These are phyloP conservation scores for Cordyceps fumosorosea DNA, from an alignment of 2,329 filamentous ascomycete species.

Conservation along the genomic window DNA sequence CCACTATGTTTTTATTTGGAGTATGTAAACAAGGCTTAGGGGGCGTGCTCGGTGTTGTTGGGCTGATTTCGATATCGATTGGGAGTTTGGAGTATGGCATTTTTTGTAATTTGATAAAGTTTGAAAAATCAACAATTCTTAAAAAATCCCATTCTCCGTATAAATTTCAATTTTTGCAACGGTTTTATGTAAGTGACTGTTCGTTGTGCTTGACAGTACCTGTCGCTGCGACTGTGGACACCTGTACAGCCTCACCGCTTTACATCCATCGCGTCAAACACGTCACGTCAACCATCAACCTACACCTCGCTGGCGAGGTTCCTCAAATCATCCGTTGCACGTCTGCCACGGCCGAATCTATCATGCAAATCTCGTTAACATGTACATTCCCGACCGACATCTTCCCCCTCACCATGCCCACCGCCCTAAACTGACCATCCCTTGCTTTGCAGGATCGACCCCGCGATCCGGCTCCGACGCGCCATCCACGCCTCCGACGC, in stretches of 20 bases:
- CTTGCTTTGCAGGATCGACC: constrained; percentile 57
- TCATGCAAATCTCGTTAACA: background rate
- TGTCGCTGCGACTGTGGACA: background rate
- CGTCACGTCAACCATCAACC: background rate
- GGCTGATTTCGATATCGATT: background rate
- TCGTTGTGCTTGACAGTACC: no score
- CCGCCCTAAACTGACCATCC: background rate
- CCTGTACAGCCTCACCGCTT: no score
- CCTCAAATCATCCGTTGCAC: background rate
- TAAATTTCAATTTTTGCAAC: no score
- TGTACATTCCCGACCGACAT: background rate
- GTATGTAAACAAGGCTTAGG: background rate
- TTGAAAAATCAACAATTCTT: no score
- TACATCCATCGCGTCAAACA: background rate
- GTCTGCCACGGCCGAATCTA: background rate
- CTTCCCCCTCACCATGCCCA: background rate
- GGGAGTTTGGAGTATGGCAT: background rate
- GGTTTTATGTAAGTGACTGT: no score
- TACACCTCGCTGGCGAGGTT: constrained; percentile 11
- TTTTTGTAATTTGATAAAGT: background rate
- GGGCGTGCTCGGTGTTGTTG: background rate
- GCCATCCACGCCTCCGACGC: constrained; percentile 71
- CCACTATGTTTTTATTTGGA: background rate
- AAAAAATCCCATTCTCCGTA: no score
- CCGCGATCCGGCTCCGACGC: constrained; percentile 69